A percentile compares a stretch with the other conserved stretches of the same genome.
phyloP scores from a whole-genome alignment of 306 rosid species.

The Myrica gale region DNA sequence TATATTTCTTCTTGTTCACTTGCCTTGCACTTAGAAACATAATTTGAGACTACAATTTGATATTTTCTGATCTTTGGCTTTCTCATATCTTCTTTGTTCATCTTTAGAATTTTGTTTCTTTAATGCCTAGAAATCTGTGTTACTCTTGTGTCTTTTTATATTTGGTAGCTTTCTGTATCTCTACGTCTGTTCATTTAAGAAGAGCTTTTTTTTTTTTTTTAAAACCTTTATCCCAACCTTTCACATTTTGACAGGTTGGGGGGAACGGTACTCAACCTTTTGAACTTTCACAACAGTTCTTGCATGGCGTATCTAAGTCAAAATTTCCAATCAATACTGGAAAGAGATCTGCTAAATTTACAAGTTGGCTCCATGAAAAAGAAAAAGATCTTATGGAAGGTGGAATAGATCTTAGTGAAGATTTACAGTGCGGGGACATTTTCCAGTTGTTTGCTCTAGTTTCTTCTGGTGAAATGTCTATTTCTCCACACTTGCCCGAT shows the following conservation, averaged over 20 bases:
- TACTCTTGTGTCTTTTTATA: neutral
- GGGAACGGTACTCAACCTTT: conserved; percentile 62
- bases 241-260: conserved; percentile 60
- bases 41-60: too few species aligned
- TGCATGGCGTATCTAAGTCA: conserved; percentile 70
- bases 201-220: neutral
- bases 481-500: conserved; percentile 69
- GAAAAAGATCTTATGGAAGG: conserved; percentile 55
- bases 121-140: neutral
- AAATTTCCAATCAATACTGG: conserved; percentile 77
- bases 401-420: conserved; percentile 57
- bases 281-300: conserved; percentile 75
- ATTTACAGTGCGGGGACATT: conserved; percentile 82
- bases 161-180: too few species aligned
- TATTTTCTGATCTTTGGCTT: too few species aligned
- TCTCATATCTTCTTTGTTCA: too few species aligned
- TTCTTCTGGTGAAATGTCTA: conserved; percentile 68
- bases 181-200: neutral
- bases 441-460: conserved; percentile 80
- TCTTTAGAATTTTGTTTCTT: neutral
- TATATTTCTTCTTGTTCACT: too few species aligned
- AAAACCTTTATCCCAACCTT: conserved; percentile 25
- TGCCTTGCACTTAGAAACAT: too few species aligned
- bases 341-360: conserved; percentile 61
- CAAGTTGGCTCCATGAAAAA: conserved; percentile 63